Base-by-base conservation (phyloP, 768 basidiomycete genomes). In the Boletus edulis region DNA sequence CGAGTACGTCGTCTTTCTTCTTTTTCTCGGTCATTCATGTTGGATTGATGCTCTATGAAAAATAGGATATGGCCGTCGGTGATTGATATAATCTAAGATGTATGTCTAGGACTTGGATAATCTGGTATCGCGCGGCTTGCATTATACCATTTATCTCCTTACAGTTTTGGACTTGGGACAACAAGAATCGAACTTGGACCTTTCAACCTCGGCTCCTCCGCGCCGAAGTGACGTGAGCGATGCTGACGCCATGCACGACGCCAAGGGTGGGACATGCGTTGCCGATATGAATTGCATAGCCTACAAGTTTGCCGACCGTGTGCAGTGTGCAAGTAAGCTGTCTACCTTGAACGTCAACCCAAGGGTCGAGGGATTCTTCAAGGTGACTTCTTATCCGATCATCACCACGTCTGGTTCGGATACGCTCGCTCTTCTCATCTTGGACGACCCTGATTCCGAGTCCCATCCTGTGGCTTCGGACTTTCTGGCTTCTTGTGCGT, bases 61-160 rank as follows among this genome's bases (percentile, higher is more conserved):
- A n/a, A 42, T 37, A 78, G 76, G 41, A 62, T 77, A 54, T 78
- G 77, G 76, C 76, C 76, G 13, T 70, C 75, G 18, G 61, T 77
- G 32, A 67, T 78, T 22, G 75, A 77, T 31, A 71, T 76, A 47
- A 72, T 77, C 18, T 77, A 20, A 20, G 24, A 14, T n/a, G n/a
- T 22, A 5, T 22, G 20, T 15, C 15, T 38, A 22, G 8, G 32
- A 18, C 22, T 29, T 29, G 9, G 29, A 29, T 8, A 6, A 24
- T 14, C 5, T 44, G 7, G 22, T 22, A 27, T 13, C 22, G 20
- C 22, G 24, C 15, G 38, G 5, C 47, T 48, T 35, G 22, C 24
- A 14, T 32, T 49, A 29, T 49, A 49, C 22, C 41, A 5, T 42
- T 14, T 14, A 14, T 35, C 12, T 35, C 13, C 11, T 15, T 51